A percentile compares a stretch with the other conserved stretches of the same genome.
Conservation (phyloP, 257 asterid genomes). For the Datura wrightii region DNA sequence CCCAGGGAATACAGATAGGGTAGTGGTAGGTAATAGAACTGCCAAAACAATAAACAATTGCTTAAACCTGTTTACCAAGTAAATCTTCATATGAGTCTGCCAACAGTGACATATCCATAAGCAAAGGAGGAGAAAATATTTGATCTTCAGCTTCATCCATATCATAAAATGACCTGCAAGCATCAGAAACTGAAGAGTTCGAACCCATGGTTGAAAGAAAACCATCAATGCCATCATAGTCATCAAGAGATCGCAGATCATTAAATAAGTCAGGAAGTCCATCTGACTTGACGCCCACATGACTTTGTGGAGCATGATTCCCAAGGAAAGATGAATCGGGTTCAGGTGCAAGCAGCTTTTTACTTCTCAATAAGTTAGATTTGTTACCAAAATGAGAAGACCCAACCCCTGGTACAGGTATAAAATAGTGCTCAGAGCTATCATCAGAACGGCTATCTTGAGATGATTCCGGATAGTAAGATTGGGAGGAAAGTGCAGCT, state of each 20-base stretch:
- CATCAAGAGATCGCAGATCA: constrained; percentile 76
- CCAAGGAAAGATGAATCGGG: constrained; percentile 65
- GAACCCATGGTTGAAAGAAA: constrained; percentile 81
- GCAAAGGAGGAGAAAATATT: constrained; percentile 93
- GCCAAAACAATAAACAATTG: constrained; percentile 16
- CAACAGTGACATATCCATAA: constrained; percentile 76
- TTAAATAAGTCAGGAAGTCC: constrained; percentile 61
- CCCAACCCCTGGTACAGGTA: constrained; percentile 76
- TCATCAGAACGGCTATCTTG: constrained; percentile 87
- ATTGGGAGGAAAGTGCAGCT: constrained; percentile 82
- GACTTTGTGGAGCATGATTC: constrained; percentile 48
- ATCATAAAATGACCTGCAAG: constrained; percentile 75
- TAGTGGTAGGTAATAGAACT: not conserved
- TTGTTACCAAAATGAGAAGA: constrained; percentile 57
- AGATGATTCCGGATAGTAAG: constrained; percentile 65
- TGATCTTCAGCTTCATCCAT: constrained; percentile 78
- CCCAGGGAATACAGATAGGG: not conserved
- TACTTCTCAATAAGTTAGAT: constrained; percentile 54
- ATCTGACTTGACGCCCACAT: constrained; percentile 62
- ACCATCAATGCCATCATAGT: constrained; percentile 56
- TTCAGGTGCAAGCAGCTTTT: constrained; percentile 61
- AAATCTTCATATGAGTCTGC: constrained; percentile 90
- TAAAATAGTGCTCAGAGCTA: constrained; percentile 87
- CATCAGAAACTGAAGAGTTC: constrained; percentile 78
- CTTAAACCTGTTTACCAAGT: constrained; percentile 70